Percentiles rank a stretch among this genome's conserved stretches.
Conservation (phyloP, 805 yeast genomes). For the Saturnispora zaruensis region DNA sequence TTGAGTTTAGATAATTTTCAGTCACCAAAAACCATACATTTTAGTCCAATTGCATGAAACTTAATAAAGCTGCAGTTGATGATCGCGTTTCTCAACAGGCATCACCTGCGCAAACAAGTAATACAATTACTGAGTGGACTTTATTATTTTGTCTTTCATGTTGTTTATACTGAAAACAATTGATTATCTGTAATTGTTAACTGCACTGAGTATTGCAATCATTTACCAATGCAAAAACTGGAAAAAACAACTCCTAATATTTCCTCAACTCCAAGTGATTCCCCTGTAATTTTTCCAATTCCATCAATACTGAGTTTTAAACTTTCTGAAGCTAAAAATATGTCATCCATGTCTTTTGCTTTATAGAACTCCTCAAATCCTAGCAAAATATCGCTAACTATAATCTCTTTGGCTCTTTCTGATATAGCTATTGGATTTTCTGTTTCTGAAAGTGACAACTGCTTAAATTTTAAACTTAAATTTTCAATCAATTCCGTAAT, state of each 20-base stretch:
- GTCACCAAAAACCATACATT: no score
- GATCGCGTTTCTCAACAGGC: no score
- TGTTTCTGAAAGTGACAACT: constrained; percentile 39
- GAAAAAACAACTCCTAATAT: constrained; percentile 86
- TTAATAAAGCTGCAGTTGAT: no score
- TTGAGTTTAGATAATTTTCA: no score
- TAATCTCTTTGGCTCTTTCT: constrained; percentile 63
- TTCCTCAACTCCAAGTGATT: constrained; percentile 81
- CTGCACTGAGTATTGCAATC: no score
- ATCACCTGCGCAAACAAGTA: no score
- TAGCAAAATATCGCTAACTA: constrained; percentile 64
- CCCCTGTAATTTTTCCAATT: constrained; percentile 88
- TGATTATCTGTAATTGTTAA: no score
- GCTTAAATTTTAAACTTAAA: constrained; percentile 40
- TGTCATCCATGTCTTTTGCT: constrained; percentile 49
- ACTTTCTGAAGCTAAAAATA: constrained; percentile 74
- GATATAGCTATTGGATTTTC: constrained; percentile 68
- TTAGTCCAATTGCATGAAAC: no score
- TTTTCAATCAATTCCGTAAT: constrained; percentile 36
- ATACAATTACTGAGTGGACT: no score
- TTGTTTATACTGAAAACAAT: no score
- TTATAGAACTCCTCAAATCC: constrained; percentile 60
- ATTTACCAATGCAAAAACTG: constrained; percentile 90
- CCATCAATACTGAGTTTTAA: constrained; percentile 71
- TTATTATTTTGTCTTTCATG: no score